phyloP scores from a whole-genome alignment of 345 rosid genomes.

The Ceriops zippeliana region DNA sequence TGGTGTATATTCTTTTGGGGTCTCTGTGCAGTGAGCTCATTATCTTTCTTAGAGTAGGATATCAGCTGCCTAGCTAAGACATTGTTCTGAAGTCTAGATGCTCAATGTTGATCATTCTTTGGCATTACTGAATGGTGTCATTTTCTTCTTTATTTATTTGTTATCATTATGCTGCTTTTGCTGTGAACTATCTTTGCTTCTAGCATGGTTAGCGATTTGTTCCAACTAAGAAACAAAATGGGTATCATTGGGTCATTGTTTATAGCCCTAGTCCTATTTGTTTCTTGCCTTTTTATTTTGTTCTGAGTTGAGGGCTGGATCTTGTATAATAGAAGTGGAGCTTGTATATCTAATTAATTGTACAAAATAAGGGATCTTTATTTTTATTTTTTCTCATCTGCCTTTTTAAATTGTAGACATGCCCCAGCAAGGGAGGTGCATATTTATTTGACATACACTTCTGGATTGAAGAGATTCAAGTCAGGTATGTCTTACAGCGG shows the following conservation, averaged over 20 bases:
- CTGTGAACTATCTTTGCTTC: too few relatives aligned
- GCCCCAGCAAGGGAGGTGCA: slow-evolving; percentile 77
- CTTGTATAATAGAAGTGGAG: not conserved
- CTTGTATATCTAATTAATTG: too few relatives aligned
- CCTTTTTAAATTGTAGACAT: slow-evolving; percentile 51
- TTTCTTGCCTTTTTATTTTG: not conserved
- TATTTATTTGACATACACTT: slow-evolving; percentile 84
- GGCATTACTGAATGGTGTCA: too few relatives aligned
- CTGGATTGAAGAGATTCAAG: slow-evolving; percentile 96
- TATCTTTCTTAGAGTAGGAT: too few relatives aligned
- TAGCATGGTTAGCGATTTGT: not conserved
- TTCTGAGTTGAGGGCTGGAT: not conserved
- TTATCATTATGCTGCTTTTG: too few relatives aligned
- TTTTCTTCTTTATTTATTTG: too few relatives aligned
- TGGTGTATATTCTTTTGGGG: too few relatives aligned
- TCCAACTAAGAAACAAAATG: not conserved
- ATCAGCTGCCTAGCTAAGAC: too few relatives aligned
- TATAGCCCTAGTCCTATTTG: not conserved
- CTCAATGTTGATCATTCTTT: too few relatives aligned
- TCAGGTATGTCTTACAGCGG: slow-evolving; percentile 53
- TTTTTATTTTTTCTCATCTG: slow-evolving; percentile 14
- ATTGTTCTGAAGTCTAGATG: too few relatives aligned
- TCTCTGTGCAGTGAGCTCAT: too few relatives aligned
- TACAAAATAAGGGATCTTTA: not conserved
- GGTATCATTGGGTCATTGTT: not conserved